Evolutionary conservation across 176 grass and related monocot genomes (phyloP).

Genomic region (Lolium perenne): DNA sequence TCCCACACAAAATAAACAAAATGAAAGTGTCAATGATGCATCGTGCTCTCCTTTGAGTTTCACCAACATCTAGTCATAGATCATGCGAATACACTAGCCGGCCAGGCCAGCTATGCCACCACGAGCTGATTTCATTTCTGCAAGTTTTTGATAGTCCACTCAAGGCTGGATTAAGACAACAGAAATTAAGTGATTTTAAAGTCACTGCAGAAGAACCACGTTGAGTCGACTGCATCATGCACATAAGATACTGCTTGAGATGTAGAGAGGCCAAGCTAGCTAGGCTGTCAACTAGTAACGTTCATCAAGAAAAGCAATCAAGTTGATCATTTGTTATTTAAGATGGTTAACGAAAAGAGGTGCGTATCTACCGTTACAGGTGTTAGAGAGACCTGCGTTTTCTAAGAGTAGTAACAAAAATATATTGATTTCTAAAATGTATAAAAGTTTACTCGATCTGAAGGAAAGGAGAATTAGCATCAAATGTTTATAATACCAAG

Average conservation of each 20-base stretch:
- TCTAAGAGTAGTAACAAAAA: neutral
- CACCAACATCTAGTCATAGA: neutral
- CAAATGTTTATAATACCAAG: neutral
- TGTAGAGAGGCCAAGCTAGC: neutral
- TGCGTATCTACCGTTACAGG: neutral
- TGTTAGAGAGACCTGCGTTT: neutral
- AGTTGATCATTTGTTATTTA: neutral
- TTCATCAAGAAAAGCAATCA: neutral
- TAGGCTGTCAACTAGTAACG: neutral
- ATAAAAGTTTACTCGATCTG: neutral
- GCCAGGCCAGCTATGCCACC: conserved; percentile 14
- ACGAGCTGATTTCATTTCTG: neutral
- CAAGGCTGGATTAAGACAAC: neutral
- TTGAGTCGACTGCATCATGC: neutral
- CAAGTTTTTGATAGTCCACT: conserved; percentile 28
- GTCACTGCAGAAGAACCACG: neutral
- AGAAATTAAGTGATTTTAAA: neutral
- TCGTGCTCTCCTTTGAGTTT: neutral
- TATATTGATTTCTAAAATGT: neutral
- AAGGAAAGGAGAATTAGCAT: neutral
- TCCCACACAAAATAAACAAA: neutral
- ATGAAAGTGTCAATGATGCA: neutral
- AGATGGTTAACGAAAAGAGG: neutral
- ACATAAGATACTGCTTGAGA: neutral
- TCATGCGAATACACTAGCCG: conserved; percentile 13